A percentile compares a stretch with the other conserved stretches of the same genome.
Evolutionary conservation across 441 rosid species (phyloP).

Genomic region (Lepidium campestre): DNA sequence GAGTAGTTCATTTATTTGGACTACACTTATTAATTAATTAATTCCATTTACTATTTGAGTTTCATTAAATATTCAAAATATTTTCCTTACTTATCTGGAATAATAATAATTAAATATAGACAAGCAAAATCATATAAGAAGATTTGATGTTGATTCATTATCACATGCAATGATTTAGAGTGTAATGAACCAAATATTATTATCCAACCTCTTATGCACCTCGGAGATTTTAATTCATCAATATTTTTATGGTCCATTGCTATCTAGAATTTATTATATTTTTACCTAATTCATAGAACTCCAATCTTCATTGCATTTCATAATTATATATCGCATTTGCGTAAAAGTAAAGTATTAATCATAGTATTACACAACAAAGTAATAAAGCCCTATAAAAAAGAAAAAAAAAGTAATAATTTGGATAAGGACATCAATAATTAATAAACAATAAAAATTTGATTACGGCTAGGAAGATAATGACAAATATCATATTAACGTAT

Average conservation of each 20-base stretch:
- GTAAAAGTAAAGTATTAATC: conserved; percentile 3
- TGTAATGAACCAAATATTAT: neutral
- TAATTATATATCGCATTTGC: conserved; percentile 1
- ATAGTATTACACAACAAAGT: neutral
- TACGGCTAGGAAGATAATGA: conserved; percentile 11
- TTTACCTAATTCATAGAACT: neutral
- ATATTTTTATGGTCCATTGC: neutral
- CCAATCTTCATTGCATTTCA: neutral
- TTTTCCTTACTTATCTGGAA: neutral
- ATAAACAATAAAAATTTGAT: neutral
- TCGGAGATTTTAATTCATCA: neutral
- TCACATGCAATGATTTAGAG: conserved; percentile 25
- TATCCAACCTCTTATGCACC: conserved; percentile 12
- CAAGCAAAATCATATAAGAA: conserved; percentile 12
- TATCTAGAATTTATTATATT: neutral
- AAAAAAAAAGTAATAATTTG: neutral
- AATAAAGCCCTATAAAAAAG: no score
- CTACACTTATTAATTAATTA: neutral
- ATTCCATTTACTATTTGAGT: no score
- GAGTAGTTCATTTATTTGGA: neutral
- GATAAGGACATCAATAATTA: neutral
- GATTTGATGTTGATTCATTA: conserved; percentile 10
- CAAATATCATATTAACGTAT: conserved; percentile 9
- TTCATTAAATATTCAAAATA: no score
- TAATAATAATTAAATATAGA: neutral